A percentile compares a stretch with the other conserved stretches of the same genome.
phyloP scores from a whole-genome alignment of 2,329 filamentous ascomycete genomes.

The Paraconiothyrium brasiliense region DNA sequence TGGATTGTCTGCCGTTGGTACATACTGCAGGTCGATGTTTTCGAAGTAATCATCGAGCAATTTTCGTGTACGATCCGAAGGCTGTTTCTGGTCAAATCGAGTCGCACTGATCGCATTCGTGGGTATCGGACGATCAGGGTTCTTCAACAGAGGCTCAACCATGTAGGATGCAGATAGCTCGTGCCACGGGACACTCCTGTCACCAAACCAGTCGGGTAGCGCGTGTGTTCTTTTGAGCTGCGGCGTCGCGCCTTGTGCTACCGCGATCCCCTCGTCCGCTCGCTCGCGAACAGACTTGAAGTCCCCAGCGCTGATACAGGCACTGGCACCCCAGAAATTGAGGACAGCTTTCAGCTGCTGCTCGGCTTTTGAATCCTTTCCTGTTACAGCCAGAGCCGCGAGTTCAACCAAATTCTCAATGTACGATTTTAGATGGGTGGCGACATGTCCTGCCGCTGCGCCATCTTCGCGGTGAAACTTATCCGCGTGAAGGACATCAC shows the following conservation, averaged over 20 bases:
- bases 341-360: constrained; percentile 68
- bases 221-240: constrained; percentile 69
- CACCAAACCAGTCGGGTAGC: constrained; percentile 81
- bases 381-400: constrained; percentile 63
- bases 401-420: constrained; percentile 69
- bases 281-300: constrained; percentile 68
- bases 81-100: constrained; percentile 72
- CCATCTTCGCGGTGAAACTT: constrained; percentile 26
- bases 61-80: constrained; percentile 73
- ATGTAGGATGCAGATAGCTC: constrained; percentile 85
- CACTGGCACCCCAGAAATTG: constrained; percentile 73
- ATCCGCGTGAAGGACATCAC: constrained; percentile 73
- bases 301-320: constrained; percentile 66
- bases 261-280: constrained; percentile 56
- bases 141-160: constrained; percentile 79
- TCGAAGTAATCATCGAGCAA: constrained; percentile 76
- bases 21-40: constrained; percentile 59
- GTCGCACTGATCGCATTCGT: constrained; percentile 65
- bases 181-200: constrained; percentile 76
- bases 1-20: constrained; percentile 56
- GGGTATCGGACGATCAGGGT: constrained; percentile 74
- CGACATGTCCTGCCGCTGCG: constrained; percentile 19
- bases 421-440: constrained; percentile 60
- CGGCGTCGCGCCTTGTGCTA: constrained; percentile 36
- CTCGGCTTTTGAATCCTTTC: constrained; percentile 71